phyloP scores from a whole-genome alignment of 2,329 filamentous ascomycete species.

The Magnaporthiopsis poae region DNA sequence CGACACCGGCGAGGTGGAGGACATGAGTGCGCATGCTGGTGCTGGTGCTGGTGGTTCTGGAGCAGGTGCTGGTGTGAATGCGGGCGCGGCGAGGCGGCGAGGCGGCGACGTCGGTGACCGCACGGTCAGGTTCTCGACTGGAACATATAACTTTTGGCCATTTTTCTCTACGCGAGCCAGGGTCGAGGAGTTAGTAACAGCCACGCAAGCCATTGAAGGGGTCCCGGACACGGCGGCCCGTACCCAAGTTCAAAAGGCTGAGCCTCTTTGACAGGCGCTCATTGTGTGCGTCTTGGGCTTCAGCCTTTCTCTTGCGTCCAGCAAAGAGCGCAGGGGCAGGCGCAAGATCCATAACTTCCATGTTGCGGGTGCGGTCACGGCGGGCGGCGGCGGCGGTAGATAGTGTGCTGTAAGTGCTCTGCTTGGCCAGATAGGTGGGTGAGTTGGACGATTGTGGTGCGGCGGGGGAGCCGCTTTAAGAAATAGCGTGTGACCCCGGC shows the following conservation, averaged over 20 bases:
- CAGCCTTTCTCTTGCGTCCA: constrained; percentile 50
- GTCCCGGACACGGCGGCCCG: constrained; percentile 15
- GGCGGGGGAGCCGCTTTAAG: no score
- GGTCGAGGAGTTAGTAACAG: no score
- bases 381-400: no score
- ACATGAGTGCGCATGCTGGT: not conserved
- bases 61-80: constrained; percentile 7
- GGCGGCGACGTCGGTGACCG: no score
- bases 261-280: constrained; percentile 77
- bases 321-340: constrained; percentile 8
- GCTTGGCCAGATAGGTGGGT: no score
- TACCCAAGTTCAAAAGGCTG: constrained; percentile 74
- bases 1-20: not conserved
- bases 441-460: no score
- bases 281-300: constrained; percentile 42
- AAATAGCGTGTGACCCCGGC: no score
- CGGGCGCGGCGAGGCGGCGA: not conserved
- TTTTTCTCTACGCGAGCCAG: constrained; percentile 39
- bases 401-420: no score
- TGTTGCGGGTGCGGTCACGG: not conserved
- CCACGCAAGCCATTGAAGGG: no score
- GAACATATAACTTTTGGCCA: constrained; percentile 56
- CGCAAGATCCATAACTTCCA: constrained; percentile 4
- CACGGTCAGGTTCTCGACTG: constrained; percentile 39
- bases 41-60: not conserved